Base-by-base conservation (phyloP, 2,329 filamentous ascomycete species). In the Botryotinia narcissicola region DNA sequence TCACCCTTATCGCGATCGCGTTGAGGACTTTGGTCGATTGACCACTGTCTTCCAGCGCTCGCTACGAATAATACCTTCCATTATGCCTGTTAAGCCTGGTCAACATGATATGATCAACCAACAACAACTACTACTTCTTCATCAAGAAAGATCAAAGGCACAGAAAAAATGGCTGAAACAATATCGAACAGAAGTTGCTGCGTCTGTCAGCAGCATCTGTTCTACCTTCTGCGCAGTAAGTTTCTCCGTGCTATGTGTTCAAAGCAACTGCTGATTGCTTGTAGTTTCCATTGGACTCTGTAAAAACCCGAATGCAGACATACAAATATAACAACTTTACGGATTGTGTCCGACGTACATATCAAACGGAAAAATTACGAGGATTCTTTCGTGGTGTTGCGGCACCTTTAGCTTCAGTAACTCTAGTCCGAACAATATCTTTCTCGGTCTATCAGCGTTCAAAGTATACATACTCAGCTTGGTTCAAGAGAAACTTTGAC, bases 271-370 rank as follows among this genome's bases (percentile, higher is more conserved):
- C 71, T 75, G 78, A 44, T 76, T 29, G 22, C 12, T 70, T 63
- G 71, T 62, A 82, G 80, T 97, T 95, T 81, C 93, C 93, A 35
- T 88, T 97, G 78, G 93, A 97, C 82, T 95, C 93, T 79, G 91
- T 95, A 81, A 97, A 97, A 86, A 95, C 92, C 73, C 92, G 93
- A 80, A 93, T 96, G 90, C 93, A 97, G 85, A 93, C 92, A 77
- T 95, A 96, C 83, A 90, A 92, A 76, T 95, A 92, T 83, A 86
- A 88, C 77, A 93, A 88, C 77, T 93, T 93, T 82, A 83, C 88
- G 80, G 91, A 93, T 82, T 95, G 93, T 81, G 89, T 94, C 70
- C 87, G 86, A 75, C 88, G 92, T 77, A 95, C 93, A 16, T 96
- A 96, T 83, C 87, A 86, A 74, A 90, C 86, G 9, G 93, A 96